phyloP scores from a whole-genome alignment of 441 rosid genomes.

The Monsonia emarginata region DNA sequence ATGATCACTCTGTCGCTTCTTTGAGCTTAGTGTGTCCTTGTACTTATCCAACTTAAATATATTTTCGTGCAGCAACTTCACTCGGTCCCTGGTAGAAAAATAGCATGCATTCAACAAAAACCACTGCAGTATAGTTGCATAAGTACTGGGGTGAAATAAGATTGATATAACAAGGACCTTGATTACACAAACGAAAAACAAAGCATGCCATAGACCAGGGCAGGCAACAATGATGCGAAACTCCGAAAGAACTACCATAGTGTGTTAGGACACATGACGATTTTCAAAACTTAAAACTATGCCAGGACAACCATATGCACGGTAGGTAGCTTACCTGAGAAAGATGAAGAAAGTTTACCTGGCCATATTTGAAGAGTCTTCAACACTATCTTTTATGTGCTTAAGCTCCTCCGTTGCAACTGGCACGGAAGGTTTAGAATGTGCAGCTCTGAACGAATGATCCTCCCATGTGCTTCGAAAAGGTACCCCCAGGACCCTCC shows the following conservation, averaged over 20 bases:
- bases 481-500: slow-evolving; percentile 38
- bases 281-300: not conserved
- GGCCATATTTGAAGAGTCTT: slow-evolving; percentile 31
- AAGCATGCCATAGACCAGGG: not conserved
- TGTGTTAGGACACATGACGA: not conserved
- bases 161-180: not conserved
- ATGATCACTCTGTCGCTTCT: slow-evolving; percentile 38
- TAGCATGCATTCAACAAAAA: slow-evolving; percentile 10
- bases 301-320: not conserved
- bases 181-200: not conserved
- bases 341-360: slow-evolving; percentile 25
- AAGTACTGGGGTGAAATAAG: not conserved
- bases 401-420: slow-evolving; percentile 41
- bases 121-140: not conserved
- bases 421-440: slow-evolving; percentile 28
- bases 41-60: slow-evolving; percentile 30
- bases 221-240: not conserved
- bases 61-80: slow-evolving; percentile 29
- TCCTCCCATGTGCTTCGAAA: slow-evolving; percentile 31
- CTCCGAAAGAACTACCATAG: not conserved
- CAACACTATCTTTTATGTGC: slow-evolving; percentile 31
- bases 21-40: slow-evolving; percentile 26
- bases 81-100: slow-evolving; percentile 33
- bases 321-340: not conserved
- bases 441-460: slow-evolving; percentile 33